Percentiles rank a stretch among this genome's conserved stretches.
Conservation (phyloP, 2,329 filamentous ascomycete species). For the Bipolaris victoriae region DNA sequence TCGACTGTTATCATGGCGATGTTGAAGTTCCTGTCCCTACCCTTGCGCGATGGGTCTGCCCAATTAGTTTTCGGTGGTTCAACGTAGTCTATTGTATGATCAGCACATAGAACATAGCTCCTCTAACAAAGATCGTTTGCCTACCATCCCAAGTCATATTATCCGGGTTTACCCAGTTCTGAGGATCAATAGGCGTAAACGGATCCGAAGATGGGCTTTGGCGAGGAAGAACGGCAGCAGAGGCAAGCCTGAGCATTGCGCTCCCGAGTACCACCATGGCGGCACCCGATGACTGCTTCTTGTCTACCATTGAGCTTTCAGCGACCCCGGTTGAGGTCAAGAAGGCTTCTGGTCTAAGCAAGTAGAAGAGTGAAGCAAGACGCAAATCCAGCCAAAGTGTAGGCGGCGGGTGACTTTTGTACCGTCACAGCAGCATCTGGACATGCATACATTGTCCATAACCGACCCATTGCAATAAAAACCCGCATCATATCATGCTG, state of each 20-base stretch:
- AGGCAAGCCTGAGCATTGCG: slow-evolving; percentile 24
- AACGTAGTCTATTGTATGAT: slow-evolving; percentile 48
- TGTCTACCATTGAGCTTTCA: background rate
- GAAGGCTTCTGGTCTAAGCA: background rate
- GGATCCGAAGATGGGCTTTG: slow-evolving; percentile 44
- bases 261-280: slow-evolving; percentile 24
- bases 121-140: background rate
- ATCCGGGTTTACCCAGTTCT: slow-evolving; percentile 50
- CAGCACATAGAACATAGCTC: slow-evolving; percentile 2
- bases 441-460: too few species aligned
- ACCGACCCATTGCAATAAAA: background rate
- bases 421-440: background rate
- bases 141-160: background rate
- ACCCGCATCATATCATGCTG: background rate
- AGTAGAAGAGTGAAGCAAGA: background rate
- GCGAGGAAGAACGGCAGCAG: slow-evolving; percentile 24
- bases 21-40: slow-evolving; percentile 60
- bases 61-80: slow-evolving; percentile 57
- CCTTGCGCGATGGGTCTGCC: slow-evolving; percentile 54
- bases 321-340: background rate
- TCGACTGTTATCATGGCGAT: slow-evolving; percentile 62
- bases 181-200: slow-evolving; percentile 59
- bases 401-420: background rate
- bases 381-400: background rate
- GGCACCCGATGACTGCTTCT: background rate